Evolutionary conservation across 2,329 filamentous ascomycete species (phyloP).

Genomic region (Myriangium duriaei): DNA sequence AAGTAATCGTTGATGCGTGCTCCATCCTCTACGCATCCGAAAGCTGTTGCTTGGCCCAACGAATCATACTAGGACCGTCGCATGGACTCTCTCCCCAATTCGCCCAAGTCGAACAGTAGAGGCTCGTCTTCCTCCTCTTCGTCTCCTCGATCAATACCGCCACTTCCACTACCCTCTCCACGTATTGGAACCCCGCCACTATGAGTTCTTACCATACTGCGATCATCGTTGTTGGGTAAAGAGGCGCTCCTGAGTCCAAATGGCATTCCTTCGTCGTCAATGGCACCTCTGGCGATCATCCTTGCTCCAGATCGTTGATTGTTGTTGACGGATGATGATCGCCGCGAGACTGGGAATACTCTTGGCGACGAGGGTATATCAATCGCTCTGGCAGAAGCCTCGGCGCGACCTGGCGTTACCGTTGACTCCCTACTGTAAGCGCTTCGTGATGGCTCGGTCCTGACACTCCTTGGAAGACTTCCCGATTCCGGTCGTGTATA

Average conservation of each 20-base stretch:
- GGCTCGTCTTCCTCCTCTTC: constrained; percentile 50
- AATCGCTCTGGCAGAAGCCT: constrained; percentile 48
- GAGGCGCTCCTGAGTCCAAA: constrained; percentile 55
- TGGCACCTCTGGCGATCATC: constrained; percentile 22
- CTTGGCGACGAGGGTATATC: constrained; percentile 63
- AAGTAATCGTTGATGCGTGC: too few relatives aligned
- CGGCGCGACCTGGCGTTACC: constrained; percentile 7
- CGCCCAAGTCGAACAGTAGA: constrained; percentile 60
- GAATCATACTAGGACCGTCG: constrained; percentile 1
- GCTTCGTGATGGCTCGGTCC: neutral
- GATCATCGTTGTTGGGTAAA: constrained; percentile 49
- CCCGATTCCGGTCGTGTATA: constrained; percentile 6
- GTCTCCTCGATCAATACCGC: constrained; percentile 24
- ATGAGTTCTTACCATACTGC: constrained; percentile 46
- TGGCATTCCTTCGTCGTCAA: constrained; percentile 49
- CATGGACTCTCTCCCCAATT: constrained; percentile 38
- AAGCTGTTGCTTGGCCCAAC: too few relatives aligned
- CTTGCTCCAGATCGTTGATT: constrained; percentile 41
- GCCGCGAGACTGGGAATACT: constrained; percentile 35
- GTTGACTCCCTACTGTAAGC: constrained; percentile 1
- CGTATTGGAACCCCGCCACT: constrained; percentile 23
- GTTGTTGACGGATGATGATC: constrained; percentile 59
- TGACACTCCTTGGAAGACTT: constrained; percentile 10
- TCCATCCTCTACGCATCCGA: too few relatives aligned
- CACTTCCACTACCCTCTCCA: constrained; percentile 11